Percentiles rank a stretch among this genome's conserved stretches.
Evolutionary conservation across 306 rosid genomes (phyloP).

Genomic region (Pachyrhizus erosus): DNA sequence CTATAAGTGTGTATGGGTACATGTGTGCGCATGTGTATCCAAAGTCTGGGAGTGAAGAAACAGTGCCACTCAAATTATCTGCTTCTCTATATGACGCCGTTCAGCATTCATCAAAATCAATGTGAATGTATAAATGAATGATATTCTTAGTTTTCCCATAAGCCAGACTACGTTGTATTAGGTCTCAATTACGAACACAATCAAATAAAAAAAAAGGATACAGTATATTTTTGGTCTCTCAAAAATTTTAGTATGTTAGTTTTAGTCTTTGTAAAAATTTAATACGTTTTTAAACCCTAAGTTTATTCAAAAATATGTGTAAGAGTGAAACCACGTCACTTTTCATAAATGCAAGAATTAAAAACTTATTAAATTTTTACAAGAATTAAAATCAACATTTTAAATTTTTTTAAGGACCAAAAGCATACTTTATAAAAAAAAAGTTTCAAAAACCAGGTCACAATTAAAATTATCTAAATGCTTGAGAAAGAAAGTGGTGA

Average conservation of each 20-base stretch:
- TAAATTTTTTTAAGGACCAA: too few species aligned
- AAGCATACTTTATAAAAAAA: too few species aligned
- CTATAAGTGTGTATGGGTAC: not conserved
- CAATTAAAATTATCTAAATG: constrained; percentile 37
- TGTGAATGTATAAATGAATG: not conserved
- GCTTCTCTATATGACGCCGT: not conserved
- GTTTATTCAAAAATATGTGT: too few species aligned
- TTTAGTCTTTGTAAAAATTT: too few species aligned
- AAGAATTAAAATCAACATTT: too few species aligned
- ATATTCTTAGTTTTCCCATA: constrained; percentile 25
- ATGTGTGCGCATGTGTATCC: not conserved
- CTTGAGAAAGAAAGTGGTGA: constrained; percentile 19
- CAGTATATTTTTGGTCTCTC: too few species aligned
- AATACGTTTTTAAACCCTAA: too few species aligned
- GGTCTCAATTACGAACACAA: not conserved
- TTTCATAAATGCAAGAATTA: too few species aligned
- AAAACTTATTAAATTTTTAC: too few species aligned
- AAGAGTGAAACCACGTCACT: too few species aligned
- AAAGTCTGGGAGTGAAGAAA: constrained; percentile 29
- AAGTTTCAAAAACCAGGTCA: not conserved
- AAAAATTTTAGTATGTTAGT: too few species aligned
- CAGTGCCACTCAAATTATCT: constrained; percentile 12
- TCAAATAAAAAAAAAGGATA: not conserved
- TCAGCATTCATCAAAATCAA: constrained; percentile 7
- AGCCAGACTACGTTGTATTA: not conserved